Base-by-base conservation (phyloP, 306 rosid species). In the Spatholobus suberectus region DNA sequence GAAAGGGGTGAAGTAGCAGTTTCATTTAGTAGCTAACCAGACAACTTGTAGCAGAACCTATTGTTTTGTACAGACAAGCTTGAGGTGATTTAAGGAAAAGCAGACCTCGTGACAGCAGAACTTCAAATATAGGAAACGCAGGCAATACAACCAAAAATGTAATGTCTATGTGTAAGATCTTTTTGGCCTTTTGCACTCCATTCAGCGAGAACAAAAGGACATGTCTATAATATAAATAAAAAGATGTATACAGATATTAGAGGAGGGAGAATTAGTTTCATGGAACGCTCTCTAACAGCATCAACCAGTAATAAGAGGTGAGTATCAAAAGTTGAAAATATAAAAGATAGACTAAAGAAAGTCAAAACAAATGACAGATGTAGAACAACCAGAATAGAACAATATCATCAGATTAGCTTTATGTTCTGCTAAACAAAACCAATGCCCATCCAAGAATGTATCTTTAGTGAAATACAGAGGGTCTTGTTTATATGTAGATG, bases 401-500 rank as follows among this genome's bases (percentile, higher is more conserved):
- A 32, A 38, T 21, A 18, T 12, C 41, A 58, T 12, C 47, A 46
- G 9, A 46, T 35, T 66, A 40, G 46, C 43, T 55, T 34, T 29
- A 43, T n/a, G 40, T 21, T 62, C 66, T 54, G 62, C 70, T 66
- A n/a, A 75, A 75, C 24, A n/a, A 65, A 40, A 51, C 51, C 80
- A 73, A 38, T 21, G 15, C 32, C 41, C 5, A 24, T 8, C 13
- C 24, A 63, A 15, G 47, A 47, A 47, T 62, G 29, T 62, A 23
- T 21, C 65, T 72, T 43, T 47, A 13, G 55, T 37, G 24, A 40
- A 29, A 63, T 49, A 38, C 2, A 20, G 18, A 51, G 57, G 26
- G 9, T 21, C 29, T 67, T 49, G 52, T 8, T 43, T 17, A 26
- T 52, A 67, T 75, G 69, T 43, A 57, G 59, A 67, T 77, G 21